These are phyloP conservation scores for Borovskyia barvae DNA, from an alignment of 208 protist genomes.

Conservation along the genomic window DNA sequence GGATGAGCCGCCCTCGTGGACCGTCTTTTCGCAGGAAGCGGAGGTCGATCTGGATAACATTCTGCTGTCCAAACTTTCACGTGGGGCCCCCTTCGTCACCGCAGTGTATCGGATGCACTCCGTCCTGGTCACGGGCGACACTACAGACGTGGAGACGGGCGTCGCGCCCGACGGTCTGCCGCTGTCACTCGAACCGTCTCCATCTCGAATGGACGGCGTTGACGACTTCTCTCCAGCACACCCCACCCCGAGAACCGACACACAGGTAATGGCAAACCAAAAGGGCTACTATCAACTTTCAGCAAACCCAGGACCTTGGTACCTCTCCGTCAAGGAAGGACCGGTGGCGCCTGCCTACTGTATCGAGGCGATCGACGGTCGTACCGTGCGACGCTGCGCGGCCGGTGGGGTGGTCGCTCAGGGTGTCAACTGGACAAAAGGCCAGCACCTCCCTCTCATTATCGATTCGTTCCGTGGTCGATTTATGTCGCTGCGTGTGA, in stretches of 20 bases:
- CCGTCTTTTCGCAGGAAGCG: constrained; percentile 71
- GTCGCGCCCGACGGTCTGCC: constrained; percentile 68
- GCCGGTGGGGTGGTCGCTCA: not conserved
- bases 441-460: constrained; percentile 42
- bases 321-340: constrained; percentile 68
- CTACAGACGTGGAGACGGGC: constrained; percentile 24
- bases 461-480: constrained; percentile 58
- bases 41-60: constrained; percentile 97
- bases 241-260: constrained; percentile 68
- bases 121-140: constrained; percentile 83
- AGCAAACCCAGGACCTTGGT: constrained; percentile 86
- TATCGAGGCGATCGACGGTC: constrained; percentile 38
- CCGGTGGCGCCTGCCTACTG: constrained; percentile 52
- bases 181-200: constrained; percentile 55
- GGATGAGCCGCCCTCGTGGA: constrained; percentile 90
- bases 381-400: constrained; percentile 6
- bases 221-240: too few relatives aligned
- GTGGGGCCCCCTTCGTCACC: constrained; percentile 30
- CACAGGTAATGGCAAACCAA: constrained; percentile 95
- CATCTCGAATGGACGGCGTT: not conserved
- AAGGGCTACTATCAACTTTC: constrained; percentile 98
- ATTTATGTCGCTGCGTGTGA: constrained; percentile 26
- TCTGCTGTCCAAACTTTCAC: constrained; percentile 68
- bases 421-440: constrained; percentile 12
- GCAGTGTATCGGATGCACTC: constrained; percentile 90